Conservation (phyloP, 495 filamentous ascomycete genomes). For the Trichocladium antarcticum region DNA sequence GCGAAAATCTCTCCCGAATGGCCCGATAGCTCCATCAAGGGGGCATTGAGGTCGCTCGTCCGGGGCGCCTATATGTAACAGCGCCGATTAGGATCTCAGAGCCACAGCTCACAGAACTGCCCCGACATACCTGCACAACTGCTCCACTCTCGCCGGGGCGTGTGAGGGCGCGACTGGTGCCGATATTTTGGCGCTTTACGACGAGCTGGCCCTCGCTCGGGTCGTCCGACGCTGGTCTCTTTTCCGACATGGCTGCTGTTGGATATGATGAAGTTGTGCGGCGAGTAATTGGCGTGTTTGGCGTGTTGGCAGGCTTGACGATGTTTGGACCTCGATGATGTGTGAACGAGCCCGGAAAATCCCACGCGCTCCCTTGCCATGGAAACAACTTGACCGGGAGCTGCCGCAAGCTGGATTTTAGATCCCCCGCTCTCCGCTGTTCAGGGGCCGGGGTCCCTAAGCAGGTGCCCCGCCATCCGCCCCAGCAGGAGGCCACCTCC, state of each 20-base stretch:
- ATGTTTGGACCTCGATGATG: conserved; percentile 5
- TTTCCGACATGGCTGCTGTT: conserved; percentile 62
- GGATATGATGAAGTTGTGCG: neutral
- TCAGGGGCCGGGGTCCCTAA: neutral
- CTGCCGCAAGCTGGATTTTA: conserved; percentile 18
- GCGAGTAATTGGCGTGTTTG: neutral
- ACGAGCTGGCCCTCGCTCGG: conserved; percentile 72
- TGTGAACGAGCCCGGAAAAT: neutral
- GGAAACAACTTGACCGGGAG: too few relatives aligned
- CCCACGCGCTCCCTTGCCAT: too few relatives aligned
- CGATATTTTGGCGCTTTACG: conserved; percentile 81
- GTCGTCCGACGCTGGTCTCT: conserved; percentile 70
- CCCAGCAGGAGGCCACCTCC: neutral
- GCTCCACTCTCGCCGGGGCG: conserved; percentile 57
- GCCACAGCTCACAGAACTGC: conserved; percentile 11
- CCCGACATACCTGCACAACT: conserved; percentile 67
- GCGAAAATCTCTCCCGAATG: conserved; percentile 74
- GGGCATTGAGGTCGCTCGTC: conserved; percentile 78
- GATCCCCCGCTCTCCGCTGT: conserved; percentile 22
- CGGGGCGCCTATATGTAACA: conserved; percentile 51
- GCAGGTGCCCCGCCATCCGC: neutral
- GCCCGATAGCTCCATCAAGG: conserved; percentile 89
- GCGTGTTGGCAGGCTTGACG: neutral
- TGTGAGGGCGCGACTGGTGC: conserved; percentile 49
- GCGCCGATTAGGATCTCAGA: conserved; percentile 24